Evolutionary conservation across 2,329 filamentous ascomycete species (phyloP), one percentile per base, ranked within the genome.

Genomic region (Triangularia verruculosa): DNA sequence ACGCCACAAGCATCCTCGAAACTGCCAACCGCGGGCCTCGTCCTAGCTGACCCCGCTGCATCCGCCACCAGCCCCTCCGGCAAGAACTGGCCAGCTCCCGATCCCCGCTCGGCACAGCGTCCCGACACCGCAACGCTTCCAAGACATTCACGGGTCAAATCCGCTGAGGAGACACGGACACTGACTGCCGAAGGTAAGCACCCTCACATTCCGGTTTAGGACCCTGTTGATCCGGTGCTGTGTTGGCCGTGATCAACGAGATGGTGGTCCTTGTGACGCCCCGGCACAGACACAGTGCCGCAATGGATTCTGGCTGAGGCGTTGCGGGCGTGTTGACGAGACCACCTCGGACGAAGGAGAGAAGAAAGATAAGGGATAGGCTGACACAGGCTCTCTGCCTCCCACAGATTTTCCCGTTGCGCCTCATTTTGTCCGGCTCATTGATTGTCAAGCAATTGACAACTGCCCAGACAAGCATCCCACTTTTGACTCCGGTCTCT

Each of bases 1-100:
- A 34, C n/a, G 52, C 43, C 55, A 54, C 56, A 59, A 25, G 39
- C 39, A 47, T 20, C 39, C 20, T 47, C 28, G 11, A 57, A 57
- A 22, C 55, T 24, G 20, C 55, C 27, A 57, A 34, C 55, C 32
- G 13, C 28, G n/a, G 43, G 27, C 20, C 30, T 59, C 47, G 57
- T 59, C 25, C 57, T 11, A 59, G 39, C 17, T 25, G 39, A 55
- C 52, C 52, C 53, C 59, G 28, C 59, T 24, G 52, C 54, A 61
- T 27, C 59, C 62, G 62, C 62, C 61, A 60, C 57, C 22, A 30
- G 30, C 57, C 57, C 39, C 34, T 59, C 57, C 55, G 55, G 17
- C n/a, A 43, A 34, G 17, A 30, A 43, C 24, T 27, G 20, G n/a
- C 27, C 30, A 25, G 24, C 25, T 25, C 13, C 15, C 12, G 27